Base-by-base conservation (phyloP, 2,329 filamentous ascomycete genomes). In the Fusarium sp. region DNA sequence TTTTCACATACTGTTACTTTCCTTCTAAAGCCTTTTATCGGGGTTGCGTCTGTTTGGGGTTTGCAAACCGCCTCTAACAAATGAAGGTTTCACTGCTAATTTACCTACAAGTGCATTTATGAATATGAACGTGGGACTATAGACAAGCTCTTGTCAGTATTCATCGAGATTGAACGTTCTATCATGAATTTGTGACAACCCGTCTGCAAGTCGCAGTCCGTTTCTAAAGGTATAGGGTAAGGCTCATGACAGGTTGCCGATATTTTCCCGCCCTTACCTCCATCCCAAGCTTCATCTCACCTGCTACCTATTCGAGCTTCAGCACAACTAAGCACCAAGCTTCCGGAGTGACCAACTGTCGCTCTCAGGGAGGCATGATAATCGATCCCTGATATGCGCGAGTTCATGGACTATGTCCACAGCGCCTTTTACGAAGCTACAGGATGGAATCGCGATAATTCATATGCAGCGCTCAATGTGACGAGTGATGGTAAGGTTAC, bases 321-420 rank as follows among this genome's bases (percentile, higher is more conserved):
- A 8, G 31, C 46, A 25, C 6, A 43, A 43, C 42, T 41, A 16
- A 44, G 54, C 18, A 19, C 23, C 48, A 18, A 58, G 55, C 67
- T 71, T 71, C 67, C 67, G 51, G 63, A 68, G 67, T 64, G 63
- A 61, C 51, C 34, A 43, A 4, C 11, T 9, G 43, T 68, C 59
- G 39, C 67, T 68, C 37, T 19, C 39, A 39, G 57, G 65, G 59
- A 71, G 73, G 76, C 69, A 79, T 78, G 77, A 69, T 54, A 67
- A 77, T 58, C 46, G 58, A 53, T 61, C 66, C 70, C 67, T 77
- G 76, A 82, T 56, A 98, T 98, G 94, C 90, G 96, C 83, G 91
- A 94, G 82, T 98, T 97, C 84, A 97, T 98, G 93, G 94, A 97
- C 82, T 95, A 97, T 84, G 91, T 98, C 84, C 93, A 97, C 82